Evolutionary conservation across 2,329 filamentous ascomycete genomes (phyloP).

Genomic region (Exophiala sp.): DNA sequence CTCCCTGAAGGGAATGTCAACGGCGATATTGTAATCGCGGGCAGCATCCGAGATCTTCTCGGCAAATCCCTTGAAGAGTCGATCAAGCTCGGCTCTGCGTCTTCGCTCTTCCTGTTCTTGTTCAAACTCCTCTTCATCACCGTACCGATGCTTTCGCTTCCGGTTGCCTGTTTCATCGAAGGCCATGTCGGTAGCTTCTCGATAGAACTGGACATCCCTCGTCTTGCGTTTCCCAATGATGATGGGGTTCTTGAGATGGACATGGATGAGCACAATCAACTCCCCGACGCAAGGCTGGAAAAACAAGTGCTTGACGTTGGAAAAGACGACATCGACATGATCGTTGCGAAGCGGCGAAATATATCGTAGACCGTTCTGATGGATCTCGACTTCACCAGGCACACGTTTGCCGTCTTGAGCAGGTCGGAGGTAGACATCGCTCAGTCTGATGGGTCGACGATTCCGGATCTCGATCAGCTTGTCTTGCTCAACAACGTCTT

Average conservation of each 20-base stretch:
- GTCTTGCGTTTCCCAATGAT: conserved; percentile 99
- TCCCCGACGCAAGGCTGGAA: conserved; percentile 97
- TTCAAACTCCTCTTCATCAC: conserved; percentile 97
- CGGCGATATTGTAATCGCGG: conserved; percentile 80
- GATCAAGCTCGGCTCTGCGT: conserved; percentile 83
- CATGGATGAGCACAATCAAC: conserved; percentile 94
- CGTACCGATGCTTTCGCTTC: conserved; percentile 94
- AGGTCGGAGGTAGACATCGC: conserved; percentile 92
- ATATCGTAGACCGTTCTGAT: conserved; percentile 98
- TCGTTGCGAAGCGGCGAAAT: conserved; percentile 72
- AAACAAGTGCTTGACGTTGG: conserved; percentile 97
- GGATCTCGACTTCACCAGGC: conserved; percentile 91
- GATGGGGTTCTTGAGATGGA: conserved; percentile 96
- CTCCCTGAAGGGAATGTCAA: conserved; percentile 94
- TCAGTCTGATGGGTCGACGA: conserved; percentile 80
- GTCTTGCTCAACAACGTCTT: conserved; percentile 97
- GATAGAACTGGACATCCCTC: conserved; percentile 96
- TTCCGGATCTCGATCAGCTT: conserved; percentile 93
- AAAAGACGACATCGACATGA: conserved; percentile 91
- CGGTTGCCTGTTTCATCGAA: conserved; percentile 98
- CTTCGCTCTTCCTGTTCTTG: conserved; percentile 95
- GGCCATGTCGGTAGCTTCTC: conserved; percentile 95
- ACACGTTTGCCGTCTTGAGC: conserved; percentile 96
- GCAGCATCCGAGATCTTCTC: conserved; percentile 97
- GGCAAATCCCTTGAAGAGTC: conserved; percentile 90